phyloP scores from a whole-genome alignment of 805 yeast genomes.

The Grigorovia transvaalensis region DNA sequence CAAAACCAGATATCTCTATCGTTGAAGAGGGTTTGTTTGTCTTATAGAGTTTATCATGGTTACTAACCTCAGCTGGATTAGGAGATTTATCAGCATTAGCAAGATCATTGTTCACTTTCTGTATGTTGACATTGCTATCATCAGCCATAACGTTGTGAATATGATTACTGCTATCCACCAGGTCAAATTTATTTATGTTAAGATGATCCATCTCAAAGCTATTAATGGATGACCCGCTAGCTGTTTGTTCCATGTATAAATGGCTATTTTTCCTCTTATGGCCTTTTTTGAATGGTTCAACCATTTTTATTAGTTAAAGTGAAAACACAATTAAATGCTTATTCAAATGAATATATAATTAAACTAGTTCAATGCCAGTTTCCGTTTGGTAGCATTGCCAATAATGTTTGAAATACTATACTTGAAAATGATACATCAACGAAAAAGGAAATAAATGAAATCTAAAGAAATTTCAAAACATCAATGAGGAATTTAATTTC shows the following conservation, averaged over 20 bases:
- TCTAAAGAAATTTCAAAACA: not conserved
- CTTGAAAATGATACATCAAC: no score
- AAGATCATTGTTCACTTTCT: not conserved
- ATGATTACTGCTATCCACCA: not conserved
- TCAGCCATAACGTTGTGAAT: not conserved
- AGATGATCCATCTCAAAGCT: conserved; percentile 4
- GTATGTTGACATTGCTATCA: not conserved
- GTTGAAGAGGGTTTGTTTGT: no score
- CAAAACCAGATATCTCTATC: no score
- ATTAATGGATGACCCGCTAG: conserved; percentile 13
- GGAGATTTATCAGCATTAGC: not conserved
- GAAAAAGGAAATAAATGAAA: not conserved
- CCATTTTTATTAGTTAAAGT: not conserved
- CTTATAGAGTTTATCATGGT: no score
- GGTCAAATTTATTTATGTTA: not conserved
- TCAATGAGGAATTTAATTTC: not conserved
- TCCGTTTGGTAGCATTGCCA: not conserved
- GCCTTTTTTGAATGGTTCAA: conserved; percentile 6
- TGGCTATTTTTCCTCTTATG: conserved; percentile 26
- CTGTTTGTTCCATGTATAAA: conserved; percentile 18
- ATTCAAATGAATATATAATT: no score
- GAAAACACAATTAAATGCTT: no score
- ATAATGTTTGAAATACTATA: not conserved
- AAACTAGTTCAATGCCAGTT: no score
- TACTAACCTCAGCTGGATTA: not conserved